Conservation (phyloP, 1,284 basidiomycete species). For the Marasmius oreades region DNA sequence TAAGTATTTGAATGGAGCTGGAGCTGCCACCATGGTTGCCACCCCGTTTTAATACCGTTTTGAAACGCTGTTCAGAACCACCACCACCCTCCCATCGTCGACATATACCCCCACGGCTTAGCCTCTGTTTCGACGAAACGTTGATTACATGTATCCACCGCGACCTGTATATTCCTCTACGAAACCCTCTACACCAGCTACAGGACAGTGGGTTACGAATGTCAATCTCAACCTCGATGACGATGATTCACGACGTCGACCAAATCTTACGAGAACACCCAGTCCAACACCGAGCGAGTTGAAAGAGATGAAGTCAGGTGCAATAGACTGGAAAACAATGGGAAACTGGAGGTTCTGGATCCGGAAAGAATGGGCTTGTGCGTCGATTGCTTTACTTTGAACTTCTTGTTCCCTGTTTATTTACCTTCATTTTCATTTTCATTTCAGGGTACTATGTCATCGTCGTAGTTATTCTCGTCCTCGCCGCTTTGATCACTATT, state of each 20-base stretch:
- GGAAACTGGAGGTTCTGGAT: conserved; percentile 1
- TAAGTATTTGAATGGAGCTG: too few relatives aligned
- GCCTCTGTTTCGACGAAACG: too few relatives aligned
- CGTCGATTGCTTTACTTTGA: neutral
- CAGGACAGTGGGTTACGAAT: too few relatives aligned
- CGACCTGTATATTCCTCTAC: too few relatives aligned
- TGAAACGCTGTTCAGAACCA: too few relatives aligned
- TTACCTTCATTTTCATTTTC: neutral
- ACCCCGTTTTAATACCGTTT: too few relatives aligned
- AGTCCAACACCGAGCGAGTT: conserved; percentile 10
- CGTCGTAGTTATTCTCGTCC: conserved; percentile 27
- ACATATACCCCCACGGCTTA: too few relatives aligned
- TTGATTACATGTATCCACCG: too few relatives aligned
- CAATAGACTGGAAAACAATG: conserved; percentile 3
- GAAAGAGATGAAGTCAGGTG: conserved; percentile 5
- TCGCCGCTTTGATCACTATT: conserved; percentile 8
- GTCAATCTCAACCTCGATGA: too few relatives aligned
- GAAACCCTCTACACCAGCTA: too few relatives aligned
- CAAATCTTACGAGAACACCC: conserved; percentile 3
- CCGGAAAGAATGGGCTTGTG: conserved; percentile 4
- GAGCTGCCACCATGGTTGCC: too few relatives aligned
- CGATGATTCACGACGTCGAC: neutral
- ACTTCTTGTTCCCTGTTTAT: neutral
- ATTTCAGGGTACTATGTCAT: conserved; percentile 51
- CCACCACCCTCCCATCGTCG: too few relatives aligned